These are phyloP conservation scores for Neopestalotiopsis sp. DNA, from an alignment of 2,329 filamentous ascomycete genomes.

Conservation along the genomic window DNA sequence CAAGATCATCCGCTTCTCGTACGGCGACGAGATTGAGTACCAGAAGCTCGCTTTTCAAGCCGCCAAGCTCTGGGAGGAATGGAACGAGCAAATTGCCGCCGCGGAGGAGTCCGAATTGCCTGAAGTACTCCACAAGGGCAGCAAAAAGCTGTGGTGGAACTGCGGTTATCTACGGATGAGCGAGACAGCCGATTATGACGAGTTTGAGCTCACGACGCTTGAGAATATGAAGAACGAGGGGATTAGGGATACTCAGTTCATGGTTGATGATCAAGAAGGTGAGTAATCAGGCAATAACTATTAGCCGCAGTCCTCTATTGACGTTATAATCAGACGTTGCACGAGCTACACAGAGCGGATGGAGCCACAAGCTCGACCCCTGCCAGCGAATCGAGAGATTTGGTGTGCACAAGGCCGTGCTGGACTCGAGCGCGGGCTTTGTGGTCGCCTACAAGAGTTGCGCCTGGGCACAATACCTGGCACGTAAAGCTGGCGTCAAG, in stretches of 20 bases:
- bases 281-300: conserved; percentile 21
- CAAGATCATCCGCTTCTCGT: conserved; percentile 49
- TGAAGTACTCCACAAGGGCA: conserved; percentile 36
- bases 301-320: neutral
- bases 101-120: conserved; percentile 37
- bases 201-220: conserved; percentile 30
- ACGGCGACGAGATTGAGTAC: conserved; percentile 50
- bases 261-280: conserved; percentile 30
- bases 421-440: conserved; percentile 53
- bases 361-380: conserved; percentile 32
- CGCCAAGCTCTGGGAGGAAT: conserved; percentile 46
- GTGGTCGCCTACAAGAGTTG: conserved; percentile 53
- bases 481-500: conserved; percentile 44
- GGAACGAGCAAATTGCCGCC: conserved; percentile 46
- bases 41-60: conserved; percentile 51
- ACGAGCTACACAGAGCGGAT: conserved; percentile 39
- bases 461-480: conserved; percentile 49
- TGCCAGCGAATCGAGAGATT: conserved; percentile 32
- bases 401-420: conserved; percentile 41
- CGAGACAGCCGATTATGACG: conserved; percentile 24
- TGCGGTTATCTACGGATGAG: conserved; percentile 34
- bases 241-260: conserved; percentile 31
- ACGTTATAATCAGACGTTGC: conserved; percentile 21
- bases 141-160: conserved; percentile 32
- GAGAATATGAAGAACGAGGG: conserved; percentile 33